These are phyloP conservation scores for Moesziomyces globuligerus DNA, from an alignment of 1,284 basidiomycete species.

Conservation along the genomic window DNA sequence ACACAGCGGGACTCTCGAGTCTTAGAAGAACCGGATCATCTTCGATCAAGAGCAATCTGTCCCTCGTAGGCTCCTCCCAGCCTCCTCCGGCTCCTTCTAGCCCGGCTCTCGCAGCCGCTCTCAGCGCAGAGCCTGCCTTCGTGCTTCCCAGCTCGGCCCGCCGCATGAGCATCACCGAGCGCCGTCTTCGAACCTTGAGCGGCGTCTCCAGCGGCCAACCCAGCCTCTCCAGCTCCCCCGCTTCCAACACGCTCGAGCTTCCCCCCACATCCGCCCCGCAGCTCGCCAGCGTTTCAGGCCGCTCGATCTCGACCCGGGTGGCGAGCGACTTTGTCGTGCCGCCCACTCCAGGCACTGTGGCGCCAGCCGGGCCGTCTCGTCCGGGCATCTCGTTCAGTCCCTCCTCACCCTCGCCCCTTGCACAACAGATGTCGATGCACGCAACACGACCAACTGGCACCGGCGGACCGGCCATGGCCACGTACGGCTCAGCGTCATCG, in stretches of 20 bases:
- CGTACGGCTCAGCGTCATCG: slow-evolving; percentile 18
- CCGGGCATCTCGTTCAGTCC: slow-evolving; percentile 51
- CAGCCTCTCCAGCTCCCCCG: slow-evolving; percentile 32
- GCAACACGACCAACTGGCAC: slow-evolving; percentile 1
- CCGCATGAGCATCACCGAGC: slow-evolving; percentile 41
- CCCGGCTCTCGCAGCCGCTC: slow-evolving; percentile 42
- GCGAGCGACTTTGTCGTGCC: slow-evolving; percentile 19
- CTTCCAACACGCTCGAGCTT: slow-evolving; percentile 16
- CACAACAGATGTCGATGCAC: slow-evolving; percentile 48
- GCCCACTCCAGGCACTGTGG: slow-evolving; percentile 4
- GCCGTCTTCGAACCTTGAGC: slow-evolving; percentile 38
- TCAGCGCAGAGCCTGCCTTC: slow-evolving; percentile 52
- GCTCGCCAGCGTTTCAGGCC: slow-evolving; percentile 4
- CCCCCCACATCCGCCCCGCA: slow-evolving; percentile 27
- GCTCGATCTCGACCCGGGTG: slow-evolving; percentile 19
- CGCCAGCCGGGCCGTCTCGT: slow-evolving; percentile 21
- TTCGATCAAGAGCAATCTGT: slow-evolving; percentile 21
- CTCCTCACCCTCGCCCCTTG: slow-evolving; percentile 54
- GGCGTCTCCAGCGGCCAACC: slow-evolving; percentile 25
- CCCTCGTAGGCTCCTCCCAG: slow-evolving; percentile 11
- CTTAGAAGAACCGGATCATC: slow-evolving; percentile 38
- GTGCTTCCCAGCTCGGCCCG: slow-evolving; percentile 38
- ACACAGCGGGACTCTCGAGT: slow-evolving; percentile 56
- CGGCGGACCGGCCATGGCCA: slow-evolving; percentile 8
- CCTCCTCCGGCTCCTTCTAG: slow-evolving; percentile 33